These are phyloP conservation scores for Porpolomopsis calyptriformis DNA, from an alignment of 768 basidiomycete genomes.

Conservation along the genomic window DNA sequence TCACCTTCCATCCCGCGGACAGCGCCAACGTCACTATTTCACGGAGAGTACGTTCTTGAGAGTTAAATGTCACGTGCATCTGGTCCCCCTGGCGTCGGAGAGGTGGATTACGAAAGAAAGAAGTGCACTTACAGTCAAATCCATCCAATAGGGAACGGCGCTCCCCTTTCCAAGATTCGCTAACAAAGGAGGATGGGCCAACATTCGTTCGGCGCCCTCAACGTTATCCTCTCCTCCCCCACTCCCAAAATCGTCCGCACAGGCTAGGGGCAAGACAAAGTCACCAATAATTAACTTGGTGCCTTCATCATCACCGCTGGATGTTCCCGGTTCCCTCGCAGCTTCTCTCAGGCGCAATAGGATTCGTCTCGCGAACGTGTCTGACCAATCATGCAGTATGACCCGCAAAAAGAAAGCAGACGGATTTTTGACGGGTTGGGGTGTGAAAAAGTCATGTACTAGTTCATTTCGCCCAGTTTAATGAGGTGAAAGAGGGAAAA, in stretches of 20 bases:
- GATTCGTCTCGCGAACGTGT: slow-evolving; percentile 39
- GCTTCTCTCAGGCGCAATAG: slow-evolving; percentile 35
- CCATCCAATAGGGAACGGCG: slow-evolving; percentile 61
- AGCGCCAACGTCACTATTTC: slow-evolving; percentile 45
- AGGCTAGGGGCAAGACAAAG: slow-evolving; percentile 59
- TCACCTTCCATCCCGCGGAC: slow-evolving; percentile 53
- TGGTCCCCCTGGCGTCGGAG: slow-evolving; percentile 16
- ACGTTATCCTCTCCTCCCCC: slow-evolving; percentile 23
- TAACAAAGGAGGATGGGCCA: slow-evolving; percentile 53
- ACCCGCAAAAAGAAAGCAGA: slow-evolving; percentile 63
- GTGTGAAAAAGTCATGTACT: slow-evolving; percentile 71
- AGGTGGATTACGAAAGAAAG: not conserved
- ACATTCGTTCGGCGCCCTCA: slow-evolving; percentile 41
- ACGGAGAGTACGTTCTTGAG: slow-evolving; percentile 59
- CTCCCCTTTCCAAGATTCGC: slow-evolving; percentile 67
- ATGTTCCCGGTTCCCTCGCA: slow-evolving; percentile 21
- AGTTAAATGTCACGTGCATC: slow-evolving; percentile 64
- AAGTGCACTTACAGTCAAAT: slow-evolving; percentile 41
- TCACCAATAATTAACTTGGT: slow-evolving; percentile 65
- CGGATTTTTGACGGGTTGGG: slow-evolving; percentile 43
- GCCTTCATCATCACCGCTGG: slow-evolving; percentile 13
- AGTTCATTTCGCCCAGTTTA: not conserved
- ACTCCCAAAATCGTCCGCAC: slow-evolving; percentile 36
- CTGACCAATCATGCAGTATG: slow-evolving; percentile 73
- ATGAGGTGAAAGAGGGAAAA: not conserved